Base-by-base conservation (phyloP, 2,329 filamentous ascomycete species). In the Bipolaris victoriae region DNA sequence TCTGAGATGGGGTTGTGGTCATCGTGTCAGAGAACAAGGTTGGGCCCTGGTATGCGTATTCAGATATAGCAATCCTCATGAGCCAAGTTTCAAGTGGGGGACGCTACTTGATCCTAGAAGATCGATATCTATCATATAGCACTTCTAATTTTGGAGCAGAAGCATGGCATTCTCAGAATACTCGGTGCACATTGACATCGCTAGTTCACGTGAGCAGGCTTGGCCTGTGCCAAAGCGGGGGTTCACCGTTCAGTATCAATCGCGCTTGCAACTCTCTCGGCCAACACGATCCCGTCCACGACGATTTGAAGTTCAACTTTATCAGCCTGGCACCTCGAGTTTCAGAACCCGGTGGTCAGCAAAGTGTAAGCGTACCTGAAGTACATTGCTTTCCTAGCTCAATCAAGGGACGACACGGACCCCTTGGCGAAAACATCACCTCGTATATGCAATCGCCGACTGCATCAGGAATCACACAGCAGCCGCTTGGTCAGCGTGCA, bases 401-500 rank as follows among this genome's bases (percentile, higher is more conserved):
- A 31, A 43, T n/a, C 26, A 44, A 37, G 31, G n/a, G 20, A 49
- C 40, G 43, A 41, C 49, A 20, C 26, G 18, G 11, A 16, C 20
- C 20, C 24, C 20, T 35, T 33, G 18, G 36, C 36, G 31, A 29
- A 47, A n/a, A 31, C 39, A 16, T 16, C 15, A 15, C 22, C 39
- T 49, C 46, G 44, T 53, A 24, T 44, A 57, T 44, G 49, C 43
- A 44, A 29, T 37, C 41, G 49, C 13, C 45, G 37, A 36, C 54
- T 46, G 50, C 50, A 31, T 33, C 45, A 44, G 31, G 31, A 13
- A 46, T 44, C 51, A 39, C 36, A 40, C 40, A 52, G n/a, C 36
- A 35, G 33, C 20, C 31, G 49, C 54, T 58, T 64, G 49, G 53
- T 59, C 39, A 59, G 55, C 56, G 53, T 59, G 48, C 51, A 24